phyloP scores from a whole-genome alignment of 306 rosid genomes.

The Biancaea sappan region DNA sequence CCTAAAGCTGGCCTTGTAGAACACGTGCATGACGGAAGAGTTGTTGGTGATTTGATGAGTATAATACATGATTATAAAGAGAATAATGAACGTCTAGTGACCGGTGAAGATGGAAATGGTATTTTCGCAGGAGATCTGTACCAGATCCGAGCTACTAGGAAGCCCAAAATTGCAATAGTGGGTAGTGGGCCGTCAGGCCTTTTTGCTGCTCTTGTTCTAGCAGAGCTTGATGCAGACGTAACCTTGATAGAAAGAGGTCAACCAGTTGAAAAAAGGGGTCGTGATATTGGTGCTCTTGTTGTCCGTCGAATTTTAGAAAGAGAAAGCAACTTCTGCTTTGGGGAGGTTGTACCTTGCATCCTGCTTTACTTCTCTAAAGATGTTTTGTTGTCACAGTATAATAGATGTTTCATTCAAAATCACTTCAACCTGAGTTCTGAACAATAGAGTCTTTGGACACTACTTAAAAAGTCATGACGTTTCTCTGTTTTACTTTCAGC shows the following conservation, averaged over 20 bases:
- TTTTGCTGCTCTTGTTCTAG: slow-evolving; percentile 87
- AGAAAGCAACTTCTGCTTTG: slow-evolving; percentile 97
- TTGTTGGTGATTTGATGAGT: slow-evolving; percentile 59
- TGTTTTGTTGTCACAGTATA: slow-evolving; percentile 22
- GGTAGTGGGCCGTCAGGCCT: slow-evolving; percentile 97
- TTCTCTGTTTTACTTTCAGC: background rate
- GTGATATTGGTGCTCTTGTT: slow-evolving; percentile 86
- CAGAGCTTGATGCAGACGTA: slow-evolving; percentile 89
- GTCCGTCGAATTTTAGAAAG: slow-evolving; percentile 68
- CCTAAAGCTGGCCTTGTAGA: slow-evolving; percentile 87
- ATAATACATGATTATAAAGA: slow-evolving; percentile 54
- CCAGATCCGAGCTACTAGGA: slow-evolving; percentile 34
- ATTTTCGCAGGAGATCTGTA: slow-evolving; percentile 38
- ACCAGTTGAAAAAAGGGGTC: slow-evolving; percentile 93
- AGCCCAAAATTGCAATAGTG: slow-evolving; percentile 80
- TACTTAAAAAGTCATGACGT: background rate
- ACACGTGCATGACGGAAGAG: slow-evolving; percentile 47
- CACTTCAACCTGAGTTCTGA: background rate
- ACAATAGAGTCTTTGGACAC: background rate
- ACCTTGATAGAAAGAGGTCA: slow-evolving; percentile 98
- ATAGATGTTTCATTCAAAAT: slow-evolving; percentile 23
- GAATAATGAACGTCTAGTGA: slow-evolving; percentile 27
- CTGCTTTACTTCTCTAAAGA: slow-evolving; percentile 33
- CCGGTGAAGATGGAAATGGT: slow-evolving; percentile 41
- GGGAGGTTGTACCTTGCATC: slow-evolving; percentile 75